Evolutionary conservation across 306 rosid genomes (phyloP).

Genomic region (Cucurbita argyrosperma): DNA sequence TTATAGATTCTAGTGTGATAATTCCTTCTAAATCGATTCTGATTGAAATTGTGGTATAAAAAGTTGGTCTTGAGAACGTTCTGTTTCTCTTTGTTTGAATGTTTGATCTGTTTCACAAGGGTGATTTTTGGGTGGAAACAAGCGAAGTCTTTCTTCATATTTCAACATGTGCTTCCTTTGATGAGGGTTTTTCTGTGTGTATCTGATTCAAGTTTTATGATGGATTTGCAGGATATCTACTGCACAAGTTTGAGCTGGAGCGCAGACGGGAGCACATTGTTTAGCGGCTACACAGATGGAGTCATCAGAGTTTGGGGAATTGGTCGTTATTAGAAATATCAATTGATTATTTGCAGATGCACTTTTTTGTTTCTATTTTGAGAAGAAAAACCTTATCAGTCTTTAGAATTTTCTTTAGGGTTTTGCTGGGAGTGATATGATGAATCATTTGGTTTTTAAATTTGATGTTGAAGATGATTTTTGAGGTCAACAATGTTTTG

Average conservation of each 20-base stretch:
- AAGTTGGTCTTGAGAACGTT: too few relatives aligned
- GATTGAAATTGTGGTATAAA: too few relatives aligned
- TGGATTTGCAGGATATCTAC: slow-evolving; percentile 44
- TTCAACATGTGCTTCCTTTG: background rate
- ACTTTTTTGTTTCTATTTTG: slow-evolving; percentile 17
- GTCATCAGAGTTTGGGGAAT: slow-evolving; percentile 90
- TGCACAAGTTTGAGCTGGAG: slow-evolving; percentile 92
- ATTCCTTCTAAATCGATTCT: too few relatives aligned
- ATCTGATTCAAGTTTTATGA: background rate
- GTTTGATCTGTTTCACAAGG: too few relatives aligned
- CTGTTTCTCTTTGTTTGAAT: too few relatives aligned
- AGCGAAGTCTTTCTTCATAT: background rate
- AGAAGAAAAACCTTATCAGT: slow-evolving; percentile 30
- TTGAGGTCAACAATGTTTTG: slow-evolving; percentile 27
- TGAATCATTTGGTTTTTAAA: slow-evolving; percentile 16
- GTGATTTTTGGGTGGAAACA: too few relatives aligned
- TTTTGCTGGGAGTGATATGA: slow-evolving; percentile 18
- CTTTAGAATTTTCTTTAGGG: slow-evolving; percentile 14
- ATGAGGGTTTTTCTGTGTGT: background rate
- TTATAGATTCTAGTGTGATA: too few relatives aligned
- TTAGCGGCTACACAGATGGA: slow-evolving; percentile 91
- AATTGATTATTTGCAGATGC: background rate
- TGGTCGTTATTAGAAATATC: slow-evolving; percentile 47
- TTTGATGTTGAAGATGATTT: slow-evolving; percentile 24
- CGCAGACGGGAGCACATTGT: slow-evolving; percentile 90